Percentiles rank a stretch among this genome's conserved stretches.
phyloP scores from a whole-genome alignment of 495 filamentous ascomycete species.

The Podospora sp. region DNA sequence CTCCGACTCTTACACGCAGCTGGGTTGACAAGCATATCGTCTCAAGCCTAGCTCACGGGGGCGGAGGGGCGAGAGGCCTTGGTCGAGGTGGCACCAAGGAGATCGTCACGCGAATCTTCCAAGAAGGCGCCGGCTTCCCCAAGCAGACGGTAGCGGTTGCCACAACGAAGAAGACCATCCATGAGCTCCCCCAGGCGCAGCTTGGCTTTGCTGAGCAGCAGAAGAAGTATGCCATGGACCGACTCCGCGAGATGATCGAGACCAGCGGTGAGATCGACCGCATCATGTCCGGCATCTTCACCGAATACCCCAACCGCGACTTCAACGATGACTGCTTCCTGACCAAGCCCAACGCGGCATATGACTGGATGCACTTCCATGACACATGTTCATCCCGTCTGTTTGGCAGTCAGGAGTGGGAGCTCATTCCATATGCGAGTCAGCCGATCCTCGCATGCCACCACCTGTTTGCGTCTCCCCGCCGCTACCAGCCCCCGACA shows the following conservation, averaged over 20 bases:
- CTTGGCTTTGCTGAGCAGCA: constrained; percentile 70
- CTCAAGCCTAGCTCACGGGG: constrained; percentile 68
- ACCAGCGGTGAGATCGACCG: constrained; percentile 86
- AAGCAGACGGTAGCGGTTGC: constrained; percentile 47
- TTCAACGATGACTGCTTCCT: constrained; percentile 93
- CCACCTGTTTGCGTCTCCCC: constrained; percentile 76
- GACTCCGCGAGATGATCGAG: constrained; percentile 86
- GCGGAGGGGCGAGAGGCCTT: constrained; percentile 74
- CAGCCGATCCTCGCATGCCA: constrained; percentile 89
- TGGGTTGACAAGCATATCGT: constrained; percentile 85
- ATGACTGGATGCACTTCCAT: constrained; percentile 95
- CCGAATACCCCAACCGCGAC: constrained; percentile 77
- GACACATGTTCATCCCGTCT: constrained; percentile 76
- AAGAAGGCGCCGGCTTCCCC: constrained; percentile 83
- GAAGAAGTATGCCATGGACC: constrained; percentile 75
- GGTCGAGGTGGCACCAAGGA: constrained; percentile 80
- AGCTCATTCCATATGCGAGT: constrained; percentile 80
- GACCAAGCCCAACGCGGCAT: constrained; percentile 81
- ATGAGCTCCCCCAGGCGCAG: constrained; percentile 53
- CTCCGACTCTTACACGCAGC: constrained; percentile 64
- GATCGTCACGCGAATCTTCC: constrained; percentile 81
- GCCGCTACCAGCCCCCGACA: constrained; percentile 42
- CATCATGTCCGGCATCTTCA: constrained; percentile 77
- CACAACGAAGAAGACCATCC: constrained; percentile 33
- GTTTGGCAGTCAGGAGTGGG: constrained; percentile 81